phyloP scores from a whole-genome alignment of 2,329 filamentous ascomycete genomes.

The Immersiporthe knoxdaviesiana region DNA sequence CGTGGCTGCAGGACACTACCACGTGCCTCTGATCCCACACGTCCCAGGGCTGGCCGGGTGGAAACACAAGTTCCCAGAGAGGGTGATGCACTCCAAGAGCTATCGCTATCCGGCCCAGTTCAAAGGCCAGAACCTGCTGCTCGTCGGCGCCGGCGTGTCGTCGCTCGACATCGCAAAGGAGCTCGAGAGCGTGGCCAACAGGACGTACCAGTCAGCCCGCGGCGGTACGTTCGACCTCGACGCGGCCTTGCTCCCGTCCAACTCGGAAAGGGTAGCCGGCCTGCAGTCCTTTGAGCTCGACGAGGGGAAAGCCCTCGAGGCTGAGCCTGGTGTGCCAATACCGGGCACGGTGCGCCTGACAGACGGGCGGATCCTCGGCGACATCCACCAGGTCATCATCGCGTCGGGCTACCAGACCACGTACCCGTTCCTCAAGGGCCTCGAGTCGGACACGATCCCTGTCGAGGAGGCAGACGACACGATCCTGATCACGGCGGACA shows the following conservation, averaged over 20 bases:
- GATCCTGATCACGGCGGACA: constrained; percentile 64
- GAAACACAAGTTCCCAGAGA: constrained; percentile 55
- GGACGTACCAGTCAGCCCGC: constrained; percentile 56
- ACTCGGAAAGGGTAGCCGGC: constrained; percentile 55
- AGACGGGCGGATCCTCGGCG: constrained; percentile 54
- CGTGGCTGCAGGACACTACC: constrained; percentile 70
- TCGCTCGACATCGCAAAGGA: constrained; percentile 49
- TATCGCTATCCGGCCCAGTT: constrained; percentile 68
- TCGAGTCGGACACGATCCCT: constrained; percentile 44
- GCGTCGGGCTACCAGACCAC: constrained; percentile 72
- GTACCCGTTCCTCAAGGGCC: constrained; percentile 63
- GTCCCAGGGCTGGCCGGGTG: constrained; percentile 61
- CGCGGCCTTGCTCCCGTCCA: constrained; percentile 54
- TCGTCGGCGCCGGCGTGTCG: constrained; percentile 56
- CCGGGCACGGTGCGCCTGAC: constrained; percentile 56
- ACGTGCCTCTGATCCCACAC: constrained; percentile 63
- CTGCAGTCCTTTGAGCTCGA: constrained; percentile 50
- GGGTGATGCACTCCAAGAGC: constrained; percentile 70
- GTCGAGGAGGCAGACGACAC: constrained; percentile 53
- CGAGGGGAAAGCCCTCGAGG: constrained; percentile 33
- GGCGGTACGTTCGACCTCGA: constrained; percentile 64
- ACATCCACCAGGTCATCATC: constrained; percentile 65
- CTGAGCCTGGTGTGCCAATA: constrained; percentile 40
- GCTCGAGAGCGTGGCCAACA: constrained; percentile 41
- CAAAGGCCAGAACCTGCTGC: constrained; percentile 50